Conservation (phyloP, 2,329 filamentous ascomycete species). For the Bertia moriformis region DNA sequence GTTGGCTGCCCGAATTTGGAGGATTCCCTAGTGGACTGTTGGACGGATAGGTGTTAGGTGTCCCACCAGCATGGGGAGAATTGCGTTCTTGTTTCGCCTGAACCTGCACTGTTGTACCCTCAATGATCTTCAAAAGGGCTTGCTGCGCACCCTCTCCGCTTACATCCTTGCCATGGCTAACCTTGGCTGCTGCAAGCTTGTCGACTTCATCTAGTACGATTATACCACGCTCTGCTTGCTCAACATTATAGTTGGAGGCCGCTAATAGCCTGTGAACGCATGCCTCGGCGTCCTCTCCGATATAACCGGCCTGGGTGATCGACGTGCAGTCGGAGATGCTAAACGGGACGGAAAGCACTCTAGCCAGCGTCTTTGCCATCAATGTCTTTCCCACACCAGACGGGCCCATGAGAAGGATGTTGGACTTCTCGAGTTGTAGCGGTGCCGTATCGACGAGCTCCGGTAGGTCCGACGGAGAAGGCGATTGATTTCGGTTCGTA, state of each 20-base stretch:
- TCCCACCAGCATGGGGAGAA: constrained; percentile 4
- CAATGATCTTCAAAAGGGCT: constrained; percentile 54
- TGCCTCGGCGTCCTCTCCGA: constrained; percentile 55
- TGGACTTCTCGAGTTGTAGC: constrained; percentile 43
- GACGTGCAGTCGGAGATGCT: constrained; percentile 1
- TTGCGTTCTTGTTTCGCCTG: constrained; percentile 40
- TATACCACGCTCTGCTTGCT: constrained; percentile 38
- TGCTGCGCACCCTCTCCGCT: constrained; percentile 58
- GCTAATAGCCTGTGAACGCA: constrained; percentile 51
- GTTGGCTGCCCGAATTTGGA: constrained; percentile 3
- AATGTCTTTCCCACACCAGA: constrained; percentile 57
- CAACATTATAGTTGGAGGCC: constrained; percentile 34
- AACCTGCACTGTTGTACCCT: constrained; percentile 54
- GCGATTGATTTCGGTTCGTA: not conserved
- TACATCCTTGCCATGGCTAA: constrained; percentile 53
- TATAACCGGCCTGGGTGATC: constrained; percentile 52
- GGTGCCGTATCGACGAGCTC: not conserved
- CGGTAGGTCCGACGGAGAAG: too few relatives aligned
- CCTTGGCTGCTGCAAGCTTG: constrained; percentile 53
- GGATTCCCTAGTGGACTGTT: constrained; percentile 4
- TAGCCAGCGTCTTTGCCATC: constrained; percentile 28
- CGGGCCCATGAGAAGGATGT: constrained; percentile 50
- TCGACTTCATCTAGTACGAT: constrained; percentile 58
- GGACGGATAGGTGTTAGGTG: constrained; percentile 3
- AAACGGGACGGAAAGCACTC: not conserved